These are phyloP conservation scores for Asterophora parasitica DNA, from an alignment of 768 basidiomycete species.

Conservation along the genomic window DNA sequence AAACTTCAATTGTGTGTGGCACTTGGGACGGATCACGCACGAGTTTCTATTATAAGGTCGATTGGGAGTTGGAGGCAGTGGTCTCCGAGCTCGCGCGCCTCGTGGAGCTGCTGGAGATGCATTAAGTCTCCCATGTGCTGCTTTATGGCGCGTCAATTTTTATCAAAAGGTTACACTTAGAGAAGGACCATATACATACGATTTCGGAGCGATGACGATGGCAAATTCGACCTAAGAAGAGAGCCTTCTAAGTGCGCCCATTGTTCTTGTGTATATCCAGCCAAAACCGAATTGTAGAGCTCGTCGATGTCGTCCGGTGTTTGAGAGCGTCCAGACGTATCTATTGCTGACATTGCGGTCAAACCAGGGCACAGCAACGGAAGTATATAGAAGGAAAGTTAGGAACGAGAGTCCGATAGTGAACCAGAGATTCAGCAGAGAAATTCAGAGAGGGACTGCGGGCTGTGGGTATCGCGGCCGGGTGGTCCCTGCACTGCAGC, in stretches of 20 bases:
- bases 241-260: constrained; percentile 2
- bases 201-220: constrained; percentile 4
- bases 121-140: constrained; percentile 12
- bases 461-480: constrained; percentile 10
- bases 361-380: neutral
- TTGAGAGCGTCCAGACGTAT: constrained; percentile 8
- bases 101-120: constrained; percentile 14
- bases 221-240: neutral
- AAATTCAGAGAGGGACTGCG: neutral
- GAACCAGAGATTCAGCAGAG: neutral
- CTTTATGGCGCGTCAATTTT: neutral
- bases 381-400: constrained; percentile 4
- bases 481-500: constrained; percentile 12
- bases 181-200: constrained; percentile 6
- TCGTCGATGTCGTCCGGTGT: constrained; percentile 50
- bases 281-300: constrained; percentile 54
- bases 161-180: neutral
- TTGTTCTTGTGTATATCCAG: constrained; percentile 39
- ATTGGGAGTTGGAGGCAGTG: constrained; percentile 21
- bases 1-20: neutral
- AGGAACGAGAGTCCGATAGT: neutral
- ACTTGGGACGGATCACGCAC: constrained; percentile 10
- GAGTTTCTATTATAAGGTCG: constrained; percentile 7
- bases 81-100: constrained; percentile 16
- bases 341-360: constrained; percentile 9